These are phyloP conservation scores for Elaeis guineensis DNA, from an alignment of 176 grass and related monocot genomes.

Conservation along the genomic window DNA sequence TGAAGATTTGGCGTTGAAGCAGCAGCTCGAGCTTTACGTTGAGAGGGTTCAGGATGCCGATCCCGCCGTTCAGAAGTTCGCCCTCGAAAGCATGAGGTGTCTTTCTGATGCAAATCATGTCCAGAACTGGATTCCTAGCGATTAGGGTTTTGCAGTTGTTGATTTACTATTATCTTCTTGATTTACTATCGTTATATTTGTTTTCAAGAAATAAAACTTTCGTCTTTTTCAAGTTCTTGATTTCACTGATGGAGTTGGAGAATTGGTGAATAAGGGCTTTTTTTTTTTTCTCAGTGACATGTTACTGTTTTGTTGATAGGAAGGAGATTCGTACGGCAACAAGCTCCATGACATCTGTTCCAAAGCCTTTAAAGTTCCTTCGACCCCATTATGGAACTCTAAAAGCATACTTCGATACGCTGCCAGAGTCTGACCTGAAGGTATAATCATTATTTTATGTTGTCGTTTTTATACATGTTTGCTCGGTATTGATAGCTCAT, in stretches of 20 bases:
- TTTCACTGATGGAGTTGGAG: too few species aligned
- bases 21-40: constrained; percentile 92
- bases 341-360: constrained; percentile 95
- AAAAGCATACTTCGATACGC: constrained; percentile 59
- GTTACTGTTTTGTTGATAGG: constrained; percentile 21
- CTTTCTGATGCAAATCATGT: too few species aligned
- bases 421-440: constrained; percentile 77
- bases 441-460: constrained; percentile 14
- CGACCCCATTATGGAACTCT: constrained; percentile 85
- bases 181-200: too few species aligned
- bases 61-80: constrained; percentile 83
- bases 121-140: too few species aligned
- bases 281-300: too few species aligned
- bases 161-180: too few species aligned
- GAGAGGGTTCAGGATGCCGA: constrained; percentile 62
- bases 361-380: constrained; percentile 90
- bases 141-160: too few species aligned
- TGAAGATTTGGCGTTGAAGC: constrained; percentile 88
- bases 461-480: too few species aligned
- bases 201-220: too few species aligned
- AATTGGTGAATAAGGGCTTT: too few species aligned
- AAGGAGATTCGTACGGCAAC: constrained; percentile 83
- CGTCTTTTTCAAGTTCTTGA: too few species aligned
- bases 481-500: constrained; percentile 7
- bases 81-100: constrained; percentile 92